Evolutionary conservation across 805 yeast species (phyloP).

Genomic region (Ogataea pignaliae): DNA sequence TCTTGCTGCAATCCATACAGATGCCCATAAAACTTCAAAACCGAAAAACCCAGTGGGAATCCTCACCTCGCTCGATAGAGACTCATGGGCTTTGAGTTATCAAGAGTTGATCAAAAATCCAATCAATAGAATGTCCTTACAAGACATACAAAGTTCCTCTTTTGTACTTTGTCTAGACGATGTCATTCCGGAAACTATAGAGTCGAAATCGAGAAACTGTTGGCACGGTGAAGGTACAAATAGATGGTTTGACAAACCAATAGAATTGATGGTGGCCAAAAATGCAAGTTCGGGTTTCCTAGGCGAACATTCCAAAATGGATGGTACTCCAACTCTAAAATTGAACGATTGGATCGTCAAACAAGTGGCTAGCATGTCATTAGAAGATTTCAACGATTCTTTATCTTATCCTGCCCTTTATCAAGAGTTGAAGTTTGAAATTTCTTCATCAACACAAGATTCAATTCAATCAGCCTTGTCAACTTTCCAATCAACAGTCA

Average conservation of each 20-base stretch:
- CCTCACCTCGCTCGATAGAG: conserved; percentile 81
- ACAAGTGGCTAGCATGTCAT: conserved; percentile 41
- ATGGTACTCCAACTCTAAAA: conserved; percentile 91
- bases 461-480: conserved; percentile 53
- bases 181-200: conserved; percentile 63
- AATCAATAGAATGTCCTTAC: conserved; percentile 54
- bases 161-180: conserved; percentile 82
- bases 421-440: conserved; percentile 48
- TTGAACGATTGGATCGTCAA: conserved; percentile 72
- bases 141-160: conserved; percentile 69
- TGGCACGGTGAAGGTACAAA: conserved; percentile 97
- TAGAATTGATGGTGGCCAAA: conserved; percentile 74
- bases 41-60: conserved; percentile 63
- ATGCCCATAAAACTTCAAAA: conserved; percentile 30
- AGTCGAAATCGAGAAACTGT: conserved; percentile 75
- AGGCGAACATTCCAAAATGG: conserved; percentile 98
- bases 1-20: conserved; percentile 48
- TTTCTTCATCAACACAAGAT: conserved; percentile 45
- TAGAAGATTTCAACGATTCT: conserved; percentile 12
- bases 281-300: conserved; percentile 89
- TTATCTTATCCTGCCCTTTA: neutral
- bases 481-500: conserved; percentile 51
- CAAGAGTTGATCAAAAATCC: conserved; percentile 55
- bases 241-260: conserved; percentile 88
- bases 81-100: conserved; percentile 66